Percentiles rank a stretch among this genome's conserved stretches.
Conservation (phyloP, 169 alveolate genomes). For the Cryptosporidium sp. region DNA sequence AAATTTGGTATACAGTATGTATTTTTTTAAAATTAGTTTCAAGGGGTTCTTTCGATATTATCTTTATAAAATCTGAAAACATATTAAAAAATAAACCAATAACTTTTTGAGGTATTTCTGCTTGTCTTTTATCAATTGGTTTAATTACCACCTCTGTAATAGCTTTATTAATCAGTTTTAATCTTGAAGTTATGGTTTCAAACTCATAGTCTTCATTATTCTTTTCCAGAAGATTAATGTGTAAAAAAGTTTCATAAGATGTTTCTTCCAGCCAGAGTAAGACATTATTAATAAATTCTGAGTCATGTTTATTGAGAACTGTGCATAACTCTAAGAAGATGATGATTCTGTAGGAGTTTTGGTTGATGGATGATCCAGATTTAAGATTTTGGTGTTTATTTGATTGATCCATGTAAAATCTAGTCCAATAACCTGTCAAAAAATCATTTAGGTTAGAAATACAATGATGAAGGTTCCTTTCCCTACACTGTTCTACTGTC, state of each 20-base stretch:
- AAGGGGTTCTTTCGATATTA: not conserved
- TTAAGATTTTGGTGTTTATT: not conserved
- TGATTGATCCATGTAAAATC: slow-evolving; percentile 8
- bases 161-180: slow-evolving; percentile 14
- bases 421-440: slow-evolving; percentile 16
- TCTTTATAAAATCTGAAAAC: not conserved
- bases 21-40: not conserved
- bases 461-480: not conserved
- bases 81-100: not conserved
- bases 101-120: not conserved
- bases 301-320: not conserved
- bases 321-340: slow-evolving; percentile 9
- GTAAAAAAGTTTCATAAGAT: slow-evolving; percentile 17
- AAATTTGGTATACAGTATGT: not conserved
- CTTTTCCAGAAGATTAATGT: not conserved
- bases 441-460: not conserved
- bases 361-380: not conserved
- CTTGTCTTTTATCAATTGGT: not conserved
- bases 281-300: not conserved
- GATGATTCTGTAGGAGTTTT: not conserved
- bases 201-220: not conserved
- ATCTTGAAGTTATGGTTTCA: not conserved
- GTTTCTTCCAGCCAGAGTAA: not conserved
- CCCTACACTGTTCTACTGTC: slow-evolving; percentile 37
- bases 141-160: not conserved